Evolutionary conservation across 129 eudicot species (phyloP).

Genomic region (Centaurea solstitialis): DNA sequence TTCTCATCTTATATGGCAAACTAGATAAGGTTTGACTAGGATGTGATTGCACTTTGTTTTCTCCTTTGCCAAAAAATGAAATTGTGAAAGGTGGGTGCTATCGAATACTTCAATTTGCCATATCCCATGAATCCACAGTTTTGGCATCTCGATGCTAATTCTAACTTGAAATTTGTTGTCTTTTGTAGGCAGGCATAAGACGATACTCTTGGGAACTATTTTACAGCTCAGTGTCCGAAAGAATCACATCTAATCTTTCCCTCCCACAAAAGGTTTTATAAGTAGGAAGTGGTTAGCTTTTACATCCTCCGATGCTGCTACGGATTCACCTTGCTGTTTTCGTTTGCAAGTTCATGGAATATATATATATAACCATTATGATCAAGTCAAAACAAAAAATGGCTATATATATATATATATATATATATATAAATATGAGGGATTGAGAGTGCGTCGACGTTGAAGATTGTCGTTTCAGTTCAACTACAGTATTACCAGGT

Average conservation of each 20-base stretch:
- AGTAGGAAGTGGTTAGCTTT: constrained; percentile 14
- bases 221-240: constrained; percentile 15
- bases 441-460: background rate
- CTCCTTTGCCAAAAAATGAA: background rate
- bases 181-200: constrained; percentile 25
- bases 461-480: background rate
- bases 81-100: background rate
- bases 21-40: background rate
- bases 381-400: background rate
- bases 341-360: constrained; percentile 1
- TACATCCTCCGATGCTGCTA: constrained; percentile 13
- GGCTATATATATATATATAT: background rate
- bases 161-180: background rate
- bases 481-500: constrained; percentile 9
- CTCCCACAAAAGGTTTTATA: background rate
- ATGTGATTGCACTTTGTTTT: background rate
- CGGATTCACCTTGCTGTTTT: background rate
- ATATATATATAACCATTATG: constrained; percentile 19
- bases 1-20: background rate
- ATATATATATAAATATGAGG: background rate
- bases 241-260: background rate
- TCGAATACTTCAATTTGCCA: background rate
- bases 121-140: background rate
- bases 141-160: constrained; percentile 10
- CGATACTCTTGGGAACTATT: background rate